phyloP scores from a whole-genome alignment of 2,329 filamentous ascomycete species.

The Ophiocordyceps camponoti-saundersi region DNA sequence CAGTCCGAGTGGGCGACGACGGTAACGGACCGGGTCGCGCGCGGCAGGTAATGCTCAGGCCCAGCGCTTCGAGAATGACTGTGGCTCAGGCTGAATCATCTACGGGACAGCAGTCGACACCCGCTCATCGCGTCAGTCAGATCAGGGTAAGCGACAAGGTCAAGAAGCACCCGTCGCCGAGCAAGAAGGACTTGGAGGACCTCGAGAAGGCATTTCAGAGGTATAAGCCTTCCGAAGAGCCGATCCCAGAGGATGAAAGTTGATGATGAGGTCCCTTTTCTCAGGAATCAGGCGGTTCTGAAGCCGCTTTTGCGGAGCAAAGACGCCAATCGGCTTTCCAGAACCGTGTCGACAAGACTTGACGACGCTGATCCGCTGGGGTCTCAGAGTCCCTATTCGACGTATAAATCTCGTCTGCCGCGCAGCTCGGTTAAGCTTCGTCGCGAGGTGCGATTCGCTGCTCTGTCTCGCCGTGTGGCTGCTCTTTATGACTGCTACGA shows the following conservation, averaged over 20 bases:
- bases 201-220: slow-evolving; percentile 17
- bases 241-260: slow-evolving; percentile 3
- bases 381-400: not conserved
- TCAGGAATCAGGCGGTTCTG: slow-evolving; percentile 5
- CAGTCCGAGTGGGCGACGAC: slow-evolving; percentile 2
- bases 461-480: not conserved
- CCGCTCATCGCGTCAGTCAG: not conserved
- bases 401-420: not conserved
- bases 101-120: not conserved
- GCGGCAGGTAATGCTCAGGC: slow-evolving; percentile 2
- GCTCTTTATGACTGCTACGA: not conserved
- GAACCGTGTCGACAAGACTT: slow-evolving; percentile 1
- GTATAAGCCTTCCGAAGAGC: slow-evolving; percentile 10
- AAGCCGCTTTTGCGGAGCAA: slow-evolving; percentile 6
- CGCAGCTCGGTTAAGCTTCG: not conserved
- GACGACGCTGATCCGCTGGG: not conserved
- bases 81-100: slow-evolving; percentile 1
- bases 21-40: not conserved
- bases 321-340: slow-evolving; percentile 13
- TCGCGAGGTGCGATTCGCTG: not conserved
- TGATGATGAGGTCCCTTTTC: slow-evolving; percentile 12
- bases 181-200: slow-evolving; percentile 21
- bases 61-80: not conserved
- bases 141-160: slow-evolving; percentile 5
- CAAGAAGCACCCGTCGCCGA: slow-evolving; percentile 29